These are phyloP conservation scores for Lecanicillium sp. DNA, from an alignment of 2,329 filamentous ascomycete species.

Conservation along the genomic window DNA sequence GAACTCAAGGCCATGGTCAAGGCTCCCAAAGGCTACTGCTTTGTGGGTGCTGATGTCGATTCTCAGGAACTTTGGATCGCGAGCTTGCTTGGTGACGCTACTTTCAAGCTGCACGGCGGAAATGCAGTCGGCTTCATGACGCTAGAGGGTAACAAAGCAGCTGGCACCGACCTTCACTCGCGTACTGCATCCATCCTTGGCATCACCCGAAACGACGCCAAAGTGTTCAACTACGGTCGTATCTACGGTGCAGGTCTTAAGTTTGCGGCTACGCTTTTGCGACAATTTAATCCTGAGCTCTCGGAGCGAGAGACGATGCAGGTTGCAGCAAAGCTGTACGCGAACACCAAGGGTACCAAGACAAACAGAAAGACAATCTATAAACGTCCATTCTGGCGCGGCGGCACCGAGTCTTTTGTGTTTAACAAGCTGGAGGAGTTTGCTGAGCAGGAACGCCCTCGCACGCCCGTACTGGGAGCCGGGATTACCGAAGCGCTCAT, in stretches of 20 bases:
- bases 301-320: constrained; percentile 69
- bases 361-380: constrained; percentile 65
- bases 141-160: constrained; percentile 87
- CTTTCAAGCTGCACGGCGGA: constrained; percentile 89
- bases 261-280: constrained; percentile 80
- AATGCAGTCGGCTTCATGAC: constrained; percentile 99
- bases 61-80: constrained; percentile 98
- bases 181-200: constrained; percentile 86
- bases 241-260: constrained; percentile 97
- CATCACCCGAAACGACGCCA: constrained; percentile 90
- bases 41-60: constrained; percentile 95
- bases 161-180: constrained; percentile 89
- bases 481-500: constrained; percentile 95
- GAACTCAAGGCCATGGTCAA: constrained; percentile 96
- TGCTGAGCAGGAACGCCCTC: constrained; percentile 83
- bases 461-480: constrained; percentile 86
- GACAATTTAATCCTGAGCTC: constrained; percentile 85
- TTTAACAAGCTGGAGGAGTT: constrained; percentile 99
- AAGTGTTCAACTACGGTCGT: constrained; percentile 97
- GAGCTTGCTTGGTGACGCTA: constrained; percentile 85
- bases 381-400: constrained; percentile 81
- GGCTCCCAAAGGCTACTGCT: constrained; percentile 81
- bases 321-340: constrained; percentile 74
- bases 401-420: constrained; percentile 93
- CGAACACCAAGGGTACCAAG: constrained; percentile 82